These are phyloP conservation scores for Candida boleticola DNA, from an alignment of 805 yeast genomes.

Conservation along the genomic window DNA sequence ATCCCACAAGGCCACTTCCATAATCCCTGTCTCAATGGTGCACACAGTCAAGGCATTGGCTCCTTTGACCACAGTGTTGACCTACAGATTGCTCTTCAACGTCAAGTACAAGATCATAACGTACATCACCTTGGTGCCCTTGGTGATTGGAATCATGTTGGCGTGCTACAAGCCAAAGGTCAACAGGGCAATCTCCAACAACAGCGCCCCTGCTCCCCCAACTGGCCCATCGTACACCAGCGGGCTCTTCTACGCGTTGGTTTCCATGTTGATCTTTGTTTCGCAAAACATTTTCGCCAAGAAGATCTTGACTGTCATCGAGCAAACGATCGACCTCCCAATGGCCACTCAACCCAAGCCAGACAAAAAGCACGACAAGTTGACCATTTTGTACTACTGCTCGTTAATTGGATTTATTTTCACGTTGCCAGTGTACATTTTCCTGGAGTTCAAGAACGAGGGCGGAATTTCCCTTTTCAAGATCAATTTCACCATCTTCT, in stretches of 20 bases:
- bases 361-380: slow-evolving; percentile 57
- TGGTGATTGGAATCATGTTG: slow-evolving; percentile 82
- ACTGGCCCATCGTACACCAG: slow-evolving; percentile 16
- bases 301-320: slow-evolving; percentile 55
- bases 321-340: slow-evolving; percentile 12
- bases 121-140: slow-evolving; percentile 74
- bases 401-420: slow-evolving; percentile 64
- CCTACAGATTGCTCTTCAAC: slow-evolving; percentile 63
- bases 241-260: slow-evolving; percentile 51
- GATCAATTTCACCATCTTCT: slow-evolving; percentile 27
- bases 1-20: slow-evolving; percentile 86
- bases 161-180: slow-evolving; percentile 57
- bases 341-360: slow-evolving; percentile 7
- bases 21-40: slow-evolving; percentile 91
- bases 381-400: slow-evolving; percentile 70
- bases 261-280: slow-evolving; percentile 67
- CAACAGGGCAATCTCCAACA: slow-evolving; percentile 14
- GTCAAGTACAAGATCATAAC: slow-evolving; percentile 61
- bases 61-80: slow-evolving; percentile 83
- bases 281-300: slow-evolving; percentile 82
- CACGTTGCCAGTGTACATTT: slow-evolving; percentile 65
- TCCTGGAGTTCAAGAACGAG: slow-evolving; percentile 46
- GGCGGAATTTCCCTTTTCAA: slow-evolving; percentile 25
- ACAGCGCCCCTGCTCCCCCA: slow-evolving; percentile 14
- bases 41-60: slow-evolving; percentile 92